Conservation (phyloP, 2,329 filamentous ascomycete genomes). For the Ascochyta lentis region DNA sequence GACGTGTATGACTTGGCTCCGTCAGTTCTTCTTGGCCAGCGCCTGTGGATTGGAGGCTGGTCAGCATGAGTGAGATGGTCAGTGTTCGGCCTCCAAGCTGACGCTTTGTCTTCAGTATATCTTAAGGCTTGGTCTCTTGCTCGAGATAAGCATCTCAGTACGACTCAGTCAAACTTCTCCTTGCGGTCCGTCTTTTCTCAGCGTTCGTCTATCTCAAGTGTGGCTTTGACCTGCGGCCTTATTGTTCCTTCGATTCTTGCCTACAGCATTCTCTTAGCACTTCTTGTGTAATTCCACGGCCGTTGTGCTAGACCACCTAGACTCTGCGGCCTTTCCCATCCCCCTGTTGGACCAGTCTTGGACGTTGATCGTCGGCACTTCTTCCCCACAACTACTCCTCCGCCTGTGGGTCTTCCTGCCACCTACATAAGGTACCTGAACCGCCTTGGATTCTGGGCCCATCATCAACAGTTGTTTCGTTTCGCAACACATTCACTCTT, state of each 20-base stretch:
- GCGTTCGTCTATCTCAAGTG: slow-evolving; percentile 16
- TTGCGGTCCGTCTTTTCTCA: slow-evolving; percentile 22
- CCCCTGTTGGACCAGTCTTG: slow-evolving; percentile 6
- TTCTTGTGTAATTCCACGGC: slow-evolving; percentile 20
- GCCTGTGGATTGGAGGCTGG: slow-evolving; percentile 14
- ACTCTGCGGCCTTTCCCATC: slow-evolving; percentile 18
- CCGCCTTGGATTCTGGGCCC: background rate
- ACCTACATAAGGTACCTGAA: slow-evolving; percentile 7
- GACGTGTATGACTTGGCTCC: slow-evolving; percentile 39
- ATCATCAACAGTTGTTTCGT: slow-evolving; percentile 4
- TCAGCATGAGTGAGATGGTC: slow-evolving; percentile 10
- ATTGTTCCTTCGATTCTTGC: slow-evolving; percentile 5
- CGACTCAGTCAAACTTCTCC: slow-evolving; percentile 3
- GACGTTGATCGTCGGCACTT: slow-evolving; percentile 25
- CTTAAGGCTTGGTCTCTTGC: slow-evolving; percentile 18
- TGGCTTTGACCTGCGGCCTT: slow-evolving; percentile 13
- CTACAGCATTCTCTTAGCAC: slow-evolving; percentile 12
- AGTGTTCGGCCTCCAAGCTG: slow-evolving; percentile 8
- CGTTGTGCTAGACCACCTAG: slow-evolving; percentile 18
- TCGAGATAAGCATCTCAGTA: slow-evolving; percentile 5
- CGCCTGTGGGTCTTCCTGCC: slow-evolving; percentile 7
- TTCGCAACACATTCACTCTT: background rate
- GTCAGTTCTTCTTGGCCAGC: slow-evolving; percentile 28
- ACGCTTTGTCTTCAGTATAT: slow-evolving; percentile 17
- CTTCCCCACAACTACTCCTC: slow-evolving; percentile 4